A percentile compares a stretch with the other conserved stretches of the same genome.
Conservation (phyloP, 495 filamentous ascomycete species). For the Neurospora intermedia region DNA sequence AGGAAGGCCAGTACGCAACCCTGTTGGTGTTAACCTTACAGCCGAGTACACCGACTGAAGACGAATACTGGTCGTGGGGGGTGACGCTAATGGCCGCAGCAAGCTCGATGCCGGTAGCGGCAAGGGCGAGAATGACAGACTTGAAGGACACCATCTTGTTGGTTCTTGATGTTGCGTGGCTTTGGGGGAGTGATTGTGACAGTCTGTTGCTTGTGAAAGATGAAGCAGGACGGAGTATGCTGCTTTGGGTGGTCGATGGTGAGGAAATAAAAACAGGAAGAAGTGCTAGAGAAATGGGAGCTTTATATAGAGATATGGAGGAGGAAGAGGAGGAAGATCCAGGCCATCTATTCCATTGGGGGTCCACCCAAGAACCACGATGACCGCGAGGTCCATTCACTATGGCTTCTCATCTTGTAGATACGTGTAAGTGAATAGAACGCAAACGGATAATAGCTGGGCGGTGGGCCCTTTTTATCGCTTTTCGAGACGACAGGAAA, state of each 20-base stretch:
- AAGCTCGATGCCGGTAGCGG: neutral
- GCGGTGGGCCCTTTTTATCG: neutral
- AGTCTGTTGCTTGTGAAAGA: neutral
- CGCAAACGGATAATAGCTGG: neutral
- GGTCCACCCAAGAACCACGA: neutral
- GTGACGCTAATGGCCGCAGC: conserved; percentile 3
- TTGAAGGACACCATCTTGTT: neutral
- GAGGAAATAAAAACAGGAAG: neutral
- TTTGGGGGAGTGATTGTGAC: neutral
- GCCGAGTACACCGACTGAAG: conserved; percentile 33
- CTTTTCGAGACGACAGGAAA: neutral
- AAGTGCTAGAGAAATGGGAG: neutral
- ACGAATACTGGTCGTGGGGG: conserved; percentile 34
- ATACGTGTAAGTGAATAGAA: neutral
- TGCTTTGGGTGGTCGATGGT: neutral
- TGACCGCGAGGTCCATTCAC: neutral
- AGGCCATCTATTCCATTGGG: neutral
- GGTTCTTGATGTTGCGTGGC: neutral
- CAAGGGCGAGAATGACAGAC: neutral
- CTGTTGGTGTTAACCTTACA: conserved; percentile 35
- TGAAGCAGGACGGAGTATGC: neutral
- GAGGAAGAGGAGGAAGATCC: neutral
- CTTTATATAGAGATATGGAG: neutral
- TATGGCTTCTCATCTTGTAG: neutral
- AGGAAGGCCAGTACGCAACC: conserved; percentile 32